Evolutionary conservation across 2,329 filamentous ascomycete genomes (phyloP), one percentile per base, ranked within the genome.

Genomic region (Calonectria hawksworthii): DNA sequence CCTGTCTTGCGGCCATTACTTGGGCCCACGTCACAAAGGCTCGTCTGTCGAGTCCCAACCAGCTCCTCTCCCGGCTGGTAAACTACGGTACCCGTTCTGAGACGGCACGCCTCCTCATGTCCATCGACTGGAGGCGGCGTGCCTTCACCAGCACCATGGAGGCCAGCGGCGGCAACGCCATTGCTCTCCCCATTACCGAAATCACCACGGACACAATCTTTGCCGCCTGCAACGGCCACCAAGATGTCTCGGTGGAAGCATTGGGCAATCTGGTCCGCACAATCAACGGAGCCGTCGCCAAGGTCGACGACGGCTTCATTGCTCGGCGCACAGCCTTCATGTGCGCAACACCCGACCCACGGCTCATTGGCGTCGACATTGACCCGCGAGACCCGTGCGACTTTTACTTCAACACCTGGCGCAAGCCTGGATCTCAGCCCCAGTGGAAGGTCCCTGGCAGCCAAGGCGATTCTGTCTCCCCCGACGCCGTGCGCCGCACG

Each of bases 361-460:
- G 61, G 4, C 41, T 64, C 28, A 64, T 64, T 8, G 67, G 67
- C 4, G 23, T 69, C 8, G 52, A 44, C n/a, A 30, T 44, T 18
- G 67, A 69, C 38, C 67, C 67, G 21, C 67, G 67, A 9, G 67
- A 69, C 30, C 23, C 67, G 7, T 28, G 26, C 23, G 52, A 59
- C 51, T 69, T 69, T 51, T 69, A 69, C 28, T 69, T 69, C 36
- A 69, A 69, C 26, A 69, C 67, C 9, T 69, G 67, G 67, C 67
- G 67, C 30, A 38, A 36, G 21, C 13, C 44, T 21, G 67, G 67
- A 44, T 18, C 34, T 2, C 34, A 61, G 7, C 52, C 67, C 2
- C 36, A 54, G 26, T 69, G 67, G 67, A 50, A 61, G 26, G 26
- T 64, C 10, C 61, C 61, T 4, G 61, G 61, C 7, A 38, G 41